phyloP scores from a whole-genome alignment of 2,329 filamentous ascomycete genomes.

The Clarireedia monteithiana region DNA sequence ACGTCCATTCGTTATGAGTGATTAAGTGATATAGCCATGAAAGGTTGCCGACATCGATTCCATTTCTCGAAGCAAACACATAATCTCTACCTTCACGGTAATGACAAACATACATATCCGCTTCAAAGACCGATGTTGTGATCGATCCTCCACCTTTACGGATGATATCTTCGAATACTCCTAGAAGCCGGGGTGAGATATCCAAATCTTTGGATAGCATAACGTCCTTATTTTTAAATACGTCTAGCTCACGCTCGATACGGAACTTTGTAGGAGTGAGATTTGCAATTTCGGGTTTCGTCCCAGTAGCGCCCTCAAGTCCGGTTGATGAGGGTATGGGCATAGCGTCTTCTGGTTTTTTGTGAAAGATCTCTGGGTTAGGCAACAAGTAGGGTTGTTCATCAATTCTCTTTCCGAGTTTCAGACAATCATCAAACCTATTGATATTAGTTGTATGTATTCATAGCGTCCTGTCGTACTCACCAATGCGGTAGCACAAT shows the following conservation, averaged over 20 bases:
- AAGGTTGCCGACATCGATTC: conserved; percentile 83
- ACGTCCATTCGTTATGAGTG: conserved; percentile 81
- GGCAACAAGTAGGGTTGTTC: conserved; percentile 82
- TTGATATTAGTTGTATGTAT: conserved; percentile 18
- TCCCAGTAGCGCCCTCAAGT: conserved; percentile 59
- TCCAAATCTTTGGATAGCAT: conserved; percentile 70
- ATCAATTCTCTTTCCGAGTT: conserved; percentile 82
- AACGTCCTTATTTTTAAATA: conserved; percentile 72
- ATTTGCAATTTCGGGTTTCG: conserved; percentile 33
- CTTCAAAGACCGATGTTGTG: conserved; percentile 55
- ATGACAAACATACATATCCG: conserved; percentile 80
- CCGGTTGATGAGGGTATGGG: conserved; percentile 50
- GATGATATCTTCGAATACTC: conserved; percentile 65
- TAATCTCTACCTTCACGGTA: conserved; percentile 80
- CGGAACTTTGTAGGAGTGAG: conserved; percentile 37
- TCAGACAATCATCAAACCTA: conserved; percentile 95
- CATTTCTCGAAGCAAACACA: conserved; percentile 60
- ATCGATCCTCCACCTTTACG: conserved; percentile 62
- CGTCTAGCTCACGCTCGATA: conserved; percentile 49
- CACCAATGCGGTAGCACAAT: conserved; percentile 92
- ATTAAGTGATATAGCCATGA: conserved; percentile 93
- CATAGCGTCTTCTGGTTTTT: conserved; percentile 46
- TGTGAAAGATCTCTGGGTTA: conserved; percentile 72
- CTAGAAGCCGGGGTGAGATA: conserved; percentile 57
- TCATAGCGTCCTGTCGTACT: not conserved